Evolutionary conservation across 805 yeast species (phyloP).

Genomic region (Suhomyces tanzawaensis): DNA sequence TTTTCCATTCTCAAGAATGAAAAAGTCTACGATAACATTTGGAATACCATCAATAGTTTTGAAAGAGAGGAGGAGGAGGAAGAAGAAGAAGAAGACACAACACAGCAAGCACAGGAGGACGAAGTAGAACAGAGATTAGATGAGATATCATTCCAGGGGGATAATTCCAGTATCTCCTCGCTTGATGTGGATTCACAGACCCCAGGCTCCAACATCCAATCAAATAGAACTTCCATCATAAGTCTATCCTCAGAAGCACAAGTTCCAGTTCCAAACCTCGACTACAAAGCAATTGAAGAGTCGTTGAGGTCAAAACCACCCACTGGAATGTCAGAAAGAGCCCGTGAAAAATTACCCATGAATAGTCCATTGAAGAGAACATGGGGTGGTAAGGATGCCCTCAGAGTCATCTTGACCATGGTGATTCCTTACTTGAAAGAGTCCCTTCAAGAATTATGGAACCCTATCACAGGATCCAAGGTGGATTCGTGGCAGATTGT

Average conservation of each 20-base stretch:
- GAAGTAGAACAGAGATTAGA: too few species aligned
- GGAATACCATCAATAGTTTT: conserved; percentile 30
- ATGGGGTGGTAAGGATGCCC: conserved; percentile 59
- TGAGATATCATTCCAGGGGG: background rate
- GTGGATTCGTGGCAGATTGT: conserved; percentile 32
- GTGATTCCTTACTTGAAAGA: conserved; percentile 38
- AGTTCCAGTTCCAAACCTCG: conserved; percentile 1
- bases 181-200: background rate
- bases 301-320: conserved; percentile 52
- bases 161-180: background rate
- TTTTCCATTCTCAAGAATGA: conserved; percentile 47
- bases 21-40: conserved; percentile 34
- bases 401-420: conserved; percentile 38
- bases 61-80: conserved; percentile 10
- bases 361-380: conserved; percentile 48
- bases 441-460: conserved; percentile 25
- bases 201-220: background rate
- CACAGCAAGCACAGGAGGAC: background rate
- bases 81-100: conserved; percentile 8
- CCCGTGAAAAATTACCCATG: conserved; percentile 51
- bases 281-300: conserved; percentile 30
- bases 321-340: conserved; percentile 58
- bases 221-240: background rate
- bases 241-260: background rate
- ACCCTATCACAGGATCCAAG: conserved; percentile 14